phyloP scores from a whole-genome alignment of 2,329 filamentous ascomycete species.

The Dactylellina haptotyla region DNA sequence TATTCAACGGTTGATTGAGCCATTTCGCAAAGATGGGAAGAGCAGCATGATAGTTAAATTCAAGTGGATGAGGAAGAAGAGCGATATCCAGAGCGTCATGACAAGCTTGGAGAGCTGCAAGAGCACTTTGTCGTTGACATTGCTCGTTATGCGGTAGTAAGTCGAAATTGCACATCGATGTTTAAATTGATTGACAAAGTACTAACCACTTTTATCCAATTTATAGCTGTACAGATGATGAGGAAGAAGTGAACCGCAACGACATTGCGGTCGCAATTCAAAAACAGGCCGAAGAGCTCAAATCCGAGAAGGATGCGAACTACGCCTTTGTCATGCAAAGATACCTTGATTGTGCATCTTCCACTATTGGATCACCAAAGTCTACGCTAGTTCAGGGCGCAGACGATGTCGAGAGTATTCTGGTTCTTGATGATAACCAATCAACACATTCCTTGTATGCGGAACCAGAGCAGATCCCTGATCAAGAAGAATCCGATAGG shows the following conservation, averaged over 20 bases:
- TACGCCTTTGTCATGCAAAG: slow-evolving; percentile 51
- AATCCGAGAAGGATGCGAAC: slow-evolving; percentile 44
- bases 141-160: slow-evolving; percentile 52
- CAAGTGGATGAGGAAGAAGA: slow-evolving; percentile 53
- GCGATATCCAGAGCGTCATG: slow-evolving; percentile 29
- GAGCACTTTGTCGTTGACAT: slow-evolving; percentile 44
- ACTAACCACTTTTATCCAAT: no score
- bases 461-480: background rate
- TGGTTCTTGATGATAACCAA: slow-evolving; percentile 31
- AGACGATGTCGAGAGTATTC: slow-evolving; percentile 32
- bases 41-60: slow-evolving; percentile 34
- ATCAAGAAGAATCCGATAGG: slow-evolving; percentile 3
- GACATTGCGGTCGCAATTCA: slow-evolving; percentile 47
- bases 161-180: no score
- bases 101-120: slow-evolving; percentile 50
- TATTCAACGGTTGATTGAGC: slow-evolving; percentile 46
- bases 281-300: slow-evolving; percentile 37
- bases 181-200: no score
- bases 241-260: slow-evolving; percentile 23
- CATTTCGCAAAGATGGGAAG: slow-evolving; percentile 20
- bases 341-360: slow-evolving; percentile 48
- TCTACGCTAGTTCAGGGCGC: slow-evolving; percentile 36
- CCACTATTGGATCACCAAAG: slow-evolving; percentile 47
- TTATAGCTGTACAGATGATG: slow-evolving; percentile 40
- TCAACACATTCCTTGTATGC: slow-evolving; percentile 14